These are phyloP conservation scores for Amanita thiersii DNA, from an alignment of 768 basidiomycete genomes.

Conservation along the genomic window DNA sequence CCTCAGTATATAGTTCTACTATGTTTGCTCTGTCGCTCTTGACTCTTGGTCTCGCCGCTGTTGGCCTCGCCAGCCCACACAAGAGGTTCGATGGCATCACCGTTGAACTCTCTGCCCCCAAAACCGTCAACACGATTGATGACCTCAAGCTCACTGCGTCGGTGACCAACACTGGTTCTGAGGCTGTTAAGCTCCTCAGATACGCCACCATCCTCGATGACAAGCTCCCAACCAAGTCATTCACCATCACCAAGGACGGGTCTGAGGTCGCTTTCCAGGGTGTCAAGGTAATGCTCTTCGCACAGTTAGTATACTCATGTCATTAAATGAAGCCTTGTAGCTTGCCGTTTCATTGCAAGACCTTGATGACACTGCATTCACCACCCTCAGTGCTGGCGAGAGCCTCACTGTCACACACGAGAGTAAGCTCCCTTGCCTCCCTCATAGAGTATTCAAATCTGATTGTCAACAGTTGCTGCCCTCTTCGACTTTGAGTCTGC, in stretches of 20 bases:
- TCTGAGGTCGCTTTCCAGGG: slow-evolving; percentile 32
- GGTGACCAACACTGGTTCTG: slow-evolving; percentile 31
- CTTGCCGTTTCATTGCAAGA: slow-evolving; percentile 27
- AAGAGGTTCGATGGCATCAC: slow-evolving; percentile 23
- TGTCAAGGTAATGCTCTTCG: slow-evolving; percentile 23
- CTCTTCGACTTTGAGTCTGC: slow-evolving; percentile 33
- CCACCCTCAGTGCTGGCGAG: slow-evolving; percentile 30
- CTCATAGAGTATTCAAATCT: not conserved
- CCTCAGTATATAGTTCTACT: not conserved
- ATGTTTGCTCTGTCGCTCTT: slow-evolving; percentile 23
- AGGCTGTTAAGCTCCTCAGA: slow-evolving; percentile 34
- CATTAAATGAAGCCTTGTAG: slow-evolving; percentile 13
- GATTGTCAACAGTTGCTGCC: slow-evolving; percentile 22
- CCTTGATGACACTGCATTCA: slow-evolving; percentile 30
- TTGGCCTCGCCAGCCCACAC: slow-evolving; percentile 22
- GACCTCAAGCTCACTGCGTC: slow-evolving; percentile 32
- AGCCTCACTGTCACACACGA: slow-evolving; percentile 29
- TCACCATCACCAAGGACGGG: slow-evolving; percentile 32
- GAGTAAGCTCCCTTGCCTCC: slow-evolving; percentile 15
- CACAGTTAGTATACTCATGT: not conserved
- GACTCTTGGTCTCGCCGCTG: slow-evolving; percentile 19
- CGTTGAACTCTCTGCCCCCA: slow-evolving; percentile 21
- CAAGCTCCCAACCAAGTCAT: slow-evolving; percentile 33
- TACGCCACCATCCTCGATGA: slow-evolving; percentile 39
- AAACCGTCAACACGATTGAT: slow-evolving; percentile 25